Base-by-base conservation (phyloP, 2,329 filamentous ascomycete genomes). In the Juglanconis juglandina region DNA sequence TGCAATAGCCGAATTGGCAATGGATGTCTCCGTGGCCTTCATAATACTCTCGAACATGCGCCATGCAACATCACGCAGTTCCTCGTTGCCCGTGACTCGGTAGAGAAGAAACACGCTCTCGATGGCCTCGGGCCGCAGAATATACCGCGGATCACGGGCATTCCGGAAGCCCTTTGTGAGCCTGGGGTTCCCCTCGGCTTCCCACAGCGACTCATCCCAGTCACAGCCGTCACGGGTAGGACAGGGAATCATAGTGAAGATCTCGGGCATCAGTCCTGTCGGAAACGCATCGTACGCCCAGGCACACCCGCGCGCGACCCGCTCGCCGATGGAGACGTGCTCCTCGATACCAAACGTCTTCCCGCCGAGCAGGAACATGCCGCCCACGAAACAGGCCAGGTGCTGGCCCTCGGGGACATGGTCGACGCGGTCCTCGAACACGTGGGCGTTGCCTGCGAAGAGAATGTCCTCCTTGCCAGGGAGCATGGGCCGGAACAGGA, bases 21-120 rank as follows among this genome's bases (percentile, higher is more conserved):
- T 44, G 13, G 33, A 13, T 24, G 66, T 68, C 57, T 60, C 59
- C 14, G 86, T 89, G 68, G 90, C 79, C 63, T 84, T 81, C 66
- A 88, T 75, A 67, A 92, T 91, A 0, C 83, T 78, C 67, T 88
- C 80, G 72, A 92, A 92, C 81, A 92, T 92, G 66, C 88, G 80
- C 89, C 89, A 92, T 14, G 89, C 89, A 86, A 87, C 89, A 62
- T 91, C 81, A 8, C 88, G 79, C 70, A 92, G 91, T 52, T 82
- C 84, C 11, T 82, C 80, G 65, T 92, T 87, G 5, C 86, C 87
- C 0, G 89, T 92, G 68, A 92, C 89, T 53, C 89, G 84, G 81
- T 88, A 92, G 85, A 92, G 89, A 71, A 92, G 88, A 70, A 92
- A 88, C 53, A 92, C 75, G 50, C 82, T 88, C 71, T 92, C 89